Conservation (phyloP, 2,329 filamentous ascomycete species). For the Trichoderma hamatum region DNA sequence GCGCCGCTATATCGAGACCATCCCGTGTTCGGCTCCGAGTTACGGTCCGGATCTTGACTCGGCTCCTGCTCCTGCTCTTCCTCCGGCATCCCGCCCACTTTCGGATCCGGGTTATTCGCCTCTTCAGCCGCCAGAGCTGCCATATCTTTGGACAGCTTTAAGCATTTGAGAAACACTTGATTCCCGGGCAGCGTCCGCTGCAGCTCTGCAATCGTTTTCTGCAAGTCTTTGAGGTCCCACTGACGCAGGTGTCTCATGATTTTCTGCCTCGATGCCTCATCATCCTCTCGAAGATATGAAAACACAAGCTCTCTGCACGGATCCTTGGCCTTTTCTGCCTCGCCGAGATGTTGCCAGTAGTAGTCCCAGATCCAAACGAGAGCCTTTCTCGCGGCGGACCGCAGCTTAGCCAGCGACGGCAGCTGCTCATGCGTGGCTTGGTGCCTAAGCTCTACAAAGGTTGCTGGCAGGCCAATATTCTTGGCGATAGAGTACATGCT, state of each 20-base stretch:
- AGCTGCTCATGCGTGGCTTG: conserved; percentile 89
- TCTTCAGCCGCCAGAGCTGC: conserved; percentile 31
- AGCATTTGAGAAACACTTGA: conserved; percentile 47
- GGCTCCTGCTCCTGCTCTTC: background rate
- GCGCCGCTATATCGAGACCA: conserved; percentile 56
- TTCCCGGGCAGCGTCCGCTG: conserved; percentile 47
- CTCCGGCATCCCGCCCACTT: conserved; percentile 19
- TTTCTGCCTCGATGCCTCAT: conserved; percentile 34
- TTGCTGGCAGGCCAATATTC: conserved; percentile 69
- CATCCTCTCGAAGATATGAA: conserved; percentile 44
- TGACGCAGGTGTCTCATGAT: conserved; percentile 38
- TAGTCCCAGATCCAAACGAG: conserved; percentile 86
- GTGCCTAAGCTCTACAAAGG: conserved; percentile 87
- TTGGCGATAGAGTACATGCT: conserved; percentile 74
- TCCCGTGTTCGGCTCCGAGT: conserved; percentile 33
- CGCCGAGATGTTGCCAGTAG: conserved; percentile 70
- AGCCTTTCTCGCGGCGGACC: conserved; percentile 68
- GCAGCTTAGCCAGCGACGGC: conserved; percentile 73
- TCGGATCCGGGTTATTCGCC: conserved; percentile 25
- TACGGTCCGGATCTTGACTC: conserved; percentile 13
- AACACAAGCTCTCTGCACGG: conserved; percentile 44
- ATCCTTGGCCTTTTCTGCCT: conserved; percentile 31
- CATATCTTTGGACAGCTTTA: conserved; percentile 50
- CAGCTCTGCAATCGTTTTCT: conserved; percentile 46
- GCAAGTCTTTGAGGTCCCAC: conserved; percentile 44